phyloP scores from a whole-genome alignment of 2,329 filamentous ascomycete genomes.

The Byssothecium circinans region DNA sequence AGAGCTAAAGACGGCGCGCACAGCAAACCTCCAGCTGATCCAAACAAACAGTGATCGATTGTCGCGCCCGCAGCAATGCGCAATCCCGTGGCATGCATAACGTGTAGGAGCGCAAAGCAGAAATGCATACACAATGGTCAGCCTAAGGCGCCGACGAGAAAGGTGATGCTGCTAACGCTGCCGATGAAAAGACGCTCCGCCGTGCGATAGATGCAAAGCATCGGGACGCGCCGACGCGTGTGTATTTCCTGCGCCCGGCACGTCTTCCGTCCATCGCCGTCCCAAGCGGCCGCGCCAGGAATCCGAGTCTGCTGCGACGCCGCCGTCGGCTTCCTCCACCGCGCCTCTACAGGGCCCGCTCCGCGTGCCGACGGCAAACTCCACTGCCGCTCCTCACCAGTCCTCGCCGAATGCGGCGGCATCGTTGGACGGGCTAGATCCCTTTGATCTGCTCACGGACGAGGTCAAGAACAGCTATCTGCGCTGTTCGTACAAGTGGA shows the following conservation, averaged over 20 bases:
- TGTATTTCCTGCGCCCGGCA: slow-evolving; percentile 43
- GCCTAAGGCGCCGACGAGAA: not conserved
- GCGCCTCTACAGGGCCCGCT: slow-evolving; percentile 14
- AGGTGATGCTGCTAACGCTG: not conserved
- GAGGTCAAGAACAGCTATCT: slow-evolving; percentile 48
- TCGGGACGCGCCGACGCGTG: slow-evolving; percentile 36
- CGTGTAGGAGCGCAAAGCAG: slow-evolving; percentile 45
- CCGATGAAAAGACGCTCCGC: slow-evolving; percentile 30
- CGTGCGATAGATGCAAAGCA: slow-evolving; percentile 44
- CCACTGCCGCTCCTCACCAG: slow-evolving; percentile 18
- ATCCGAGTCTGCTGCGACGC: slow-evolving; percentile 20
- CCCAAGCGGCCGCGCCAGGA: slow-evolving; percentile 42
- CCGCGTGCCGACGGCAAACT: slow-evolving; percentile 15
- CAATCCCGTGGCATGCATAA: slow-evolving; percentile 44
- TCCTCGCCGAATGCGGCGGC: slow-evolving; percentile 30
- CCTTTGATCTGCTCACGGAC: slow-evolving; percentile 44
- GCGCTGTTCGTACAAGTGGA: slow-evolving; percentile 47
- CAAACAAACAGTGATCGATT: not conserved
- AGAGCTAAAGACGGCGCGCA: no score
- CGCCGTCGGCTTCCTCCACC: slow-evolving; percentile 14
- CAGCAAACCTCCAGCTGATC: no score
- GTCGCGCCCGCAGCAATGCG: slow-evolving; percentile 31
- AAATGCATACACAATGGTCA: slow-evolving; percentile 41
- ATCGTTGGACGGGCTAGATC: slow-evolving; percentile 39
- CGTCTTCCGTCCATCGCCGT: slow-evolving; percentile 40